These are phyloP conservation scores for Clarireedia hainanense DNA, from an alignment of 2,329 filamentous ascomycete species.

Conservation along the genomic window DNA sequence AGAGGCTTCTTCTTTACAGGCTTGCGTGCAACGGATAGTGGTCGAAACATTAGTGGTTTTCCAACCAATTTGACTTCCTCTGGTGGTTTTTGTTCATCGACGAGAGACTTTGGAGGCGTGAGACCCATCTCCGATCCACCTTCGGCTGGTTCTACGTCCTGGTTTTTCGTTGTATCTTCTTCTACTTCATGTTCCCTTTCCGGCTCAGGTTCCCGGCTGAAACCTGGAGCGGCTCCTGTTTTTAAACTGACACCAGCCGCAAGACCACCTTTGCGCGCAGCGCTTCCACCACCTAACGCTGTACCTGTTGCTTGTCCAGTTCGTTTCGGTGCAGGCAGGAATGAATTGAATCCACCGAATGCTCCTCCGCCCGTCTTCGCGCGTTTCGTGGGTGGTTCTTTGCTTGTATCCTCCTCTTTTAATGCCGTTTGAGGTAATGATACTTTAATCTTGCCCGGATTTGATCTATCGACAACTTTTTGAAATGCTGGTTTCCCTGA, in stretches of 20 bases:
- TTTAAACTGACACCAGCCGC: constrained; percentile 63
- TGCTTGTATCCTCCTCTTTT: constrained; percentile 32
- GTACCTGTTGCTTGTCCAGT: constrained; percentile 34
- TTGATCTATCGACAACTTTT: constrained; percentile 74
- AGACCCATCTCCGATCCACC: constrained; percentile 28
- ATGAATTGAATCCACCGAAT: constrained; percentile 77
- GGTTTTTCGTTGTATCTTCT: constrained; percentile 17
- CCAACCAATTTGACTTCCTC: constrained; percentile 62
- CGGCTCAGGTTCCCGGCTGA: constrained; percentile 51
- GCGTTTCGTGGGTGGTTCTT: constrained; percentile 63
- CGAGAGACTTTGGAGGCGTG: constrained; percentile 42
- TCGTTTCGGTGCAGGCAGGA: constrained; percentile 77
- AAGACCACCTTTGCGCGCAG: constrained; percentile 24
- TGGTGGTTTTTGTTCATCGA: constrained; percentile 47
- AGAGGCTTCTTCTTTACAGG: constrained; percentile 56
- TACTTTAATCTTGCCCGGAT: constrained; percentile 77
- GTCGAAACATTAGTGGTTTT: constrained; percentile 82
- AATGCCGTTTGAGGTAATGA: constrained; percentile 53
- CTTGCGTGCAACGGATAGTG: constrained; percentile 74
- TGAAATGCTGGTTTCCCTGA: constrained; percentile 56
- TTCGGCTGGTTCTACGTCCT: constrained; percentile 20
- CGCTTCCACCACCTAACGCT: constrained; percentile 24
- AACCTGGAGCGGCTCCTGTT: constrained; percentile 77
- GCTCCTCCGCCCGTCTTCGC: constrained; percentile 52
- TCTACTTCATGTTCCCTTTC: constrained; percentile 16